Evolutionary conservation across 1,284 basidiomycete genomes (phyloP).

Genomic region (Ustilago hordei): DNA sequence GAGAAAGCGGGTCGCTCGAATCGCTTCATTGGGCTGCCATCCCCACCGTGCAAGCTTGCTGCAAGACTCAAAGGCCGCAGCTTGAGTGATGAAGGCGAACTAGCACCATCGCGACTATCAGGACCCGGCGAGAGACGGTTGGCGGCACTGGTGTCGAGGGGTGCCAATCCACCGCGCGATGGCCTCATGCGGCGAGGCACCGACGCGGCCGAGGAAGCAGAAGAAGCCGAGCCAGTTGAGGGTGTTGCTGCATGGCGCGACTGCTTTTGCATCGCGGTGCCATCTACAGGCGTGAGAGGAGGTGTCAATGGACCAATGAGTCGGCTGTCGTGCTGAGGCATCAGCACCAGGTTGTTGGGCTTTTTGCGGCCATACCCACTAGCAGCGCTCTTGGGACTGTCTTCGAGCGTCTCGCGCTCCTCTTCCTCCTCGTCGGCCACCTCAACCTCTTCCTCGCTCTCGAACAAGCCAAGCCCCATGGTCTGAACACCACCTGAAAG

Average conservation of each 20-base stretch:
- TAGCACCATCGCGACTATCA: conserved; percentile 23
- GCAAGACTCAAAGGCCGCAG: conserved; percentile 46
- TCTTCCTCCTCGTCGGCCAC: conserved; percentile 17
- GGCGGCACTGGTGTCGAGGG: conserved; percentile 35
- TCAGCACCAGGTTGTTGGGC: conserved; percentile 28
- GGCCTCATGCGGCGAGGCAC: conserved; percentile 26
- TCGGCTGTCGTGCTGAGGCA: conserved; percentile 31
- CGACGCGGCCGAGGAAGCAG: conserved; percentile 20
- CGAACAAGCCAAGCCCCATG: conserved; percentile 45
- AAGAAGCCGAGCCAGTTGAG: conserved; percentile 42
- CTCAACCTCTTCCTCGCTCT: conserved; percentile 38
- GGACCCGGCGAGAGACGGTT: conserved; percentile 29
- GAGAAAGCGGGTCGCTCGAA: conserved; percentile 45
- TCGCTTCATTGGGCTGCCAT: conserved; percentile 42
- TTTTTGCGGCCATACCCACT: conserved; percentile 18
- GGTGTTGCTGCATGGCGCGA: conserved; percentile 32
- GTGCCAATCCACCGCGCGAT: conserved; percentile 26
- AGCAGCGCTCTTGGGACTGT: conserved; percentile 20
- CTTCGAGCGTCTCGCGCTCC: conserved; percentile 28
- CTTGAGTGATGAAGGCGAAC: conserved; percentile 43
- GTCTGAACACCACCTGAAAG: conserved; percentile 29
- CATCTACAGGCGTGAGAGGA: conserved; percentile 44
- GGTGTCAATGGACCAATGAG: conserved; percentile 35
- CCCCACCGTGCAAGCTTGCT: conserved; percentile 32
- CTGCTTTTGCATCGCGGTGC: conserved; percentile 19